These are phyloP conservation scores for Solioccasus polychromus DNA, from an alignment of 768 basidiomycete species.

Conservation along the genomic window DNA sequence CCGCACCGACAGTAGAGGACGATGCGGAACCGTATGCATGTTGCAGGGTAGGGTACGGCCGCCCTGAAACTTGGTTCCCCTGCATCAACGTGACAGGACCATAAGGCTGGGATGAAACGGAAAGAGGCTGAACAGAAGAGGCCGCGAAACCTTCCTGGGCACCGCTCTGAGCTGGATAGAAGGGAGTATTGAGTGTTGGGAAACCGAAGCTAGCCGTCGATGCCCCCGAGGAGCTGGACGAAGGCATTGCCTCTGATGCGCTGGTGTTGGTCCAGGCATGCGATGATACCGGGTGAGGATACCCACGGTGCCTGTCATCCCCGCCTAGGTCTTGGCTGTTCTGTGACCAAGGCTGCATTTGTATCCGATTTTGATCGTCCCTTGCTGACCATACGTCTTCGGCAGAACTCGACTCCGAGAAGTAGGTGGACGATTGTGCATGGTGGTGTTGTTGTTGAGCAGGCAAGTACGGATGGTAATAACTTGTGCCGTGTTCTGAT, in stretches of 20 bases:
- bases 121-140: slow-evolving; percentile 31
- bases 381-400: slow-evolving; percentile 23
- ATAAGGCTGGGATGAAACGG: slow-evolving; percentile 31
- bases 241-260: slow-evolving; percentile 23
- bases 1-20: slow-evolving; percentile 13
- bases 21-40: slow-evolving; percentile 21
- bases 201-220: slow-evolving; percentile 34
- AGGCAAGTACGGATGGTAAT: slow-evolving; percentile 26
- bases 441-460: slow-evolving; percentile 26
- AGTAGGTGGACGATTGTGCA: slow-evolving; percentile 23
- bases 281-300: slow-evolving; percentile 23
- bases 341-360: slow-evolving; percentile 27
- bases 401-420: slow-evolving; percentile 15
- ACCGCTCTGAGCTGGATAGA: slow-evolving; percentile 44
- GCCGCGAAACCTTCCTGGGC: slow-evolving; percentile 32
- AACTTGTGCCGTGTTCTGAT: slow-evolving; percentile 21
- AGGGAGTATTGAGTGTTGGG: slow-evolving; percentile 57
- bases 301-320: slow-evolving; percentile 31
- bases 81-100: slow-evolving; percentile 18
- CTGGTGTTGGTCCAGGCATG: slow-evolving; percentile 23
- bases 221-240: slow-evolving; percentile 20
- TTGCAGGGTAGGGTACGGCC: slow-evolving; percentile 29
- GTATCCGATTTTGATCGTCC: slow-evolving; percentile 22
- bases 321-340: slow-evolving; percentile 20
- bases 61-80: slow-evolving; percentile 22